Conservation (phyloP, 495 filamentous ascomycete genomes). For the Penicillium ochrochloron region DNA sequence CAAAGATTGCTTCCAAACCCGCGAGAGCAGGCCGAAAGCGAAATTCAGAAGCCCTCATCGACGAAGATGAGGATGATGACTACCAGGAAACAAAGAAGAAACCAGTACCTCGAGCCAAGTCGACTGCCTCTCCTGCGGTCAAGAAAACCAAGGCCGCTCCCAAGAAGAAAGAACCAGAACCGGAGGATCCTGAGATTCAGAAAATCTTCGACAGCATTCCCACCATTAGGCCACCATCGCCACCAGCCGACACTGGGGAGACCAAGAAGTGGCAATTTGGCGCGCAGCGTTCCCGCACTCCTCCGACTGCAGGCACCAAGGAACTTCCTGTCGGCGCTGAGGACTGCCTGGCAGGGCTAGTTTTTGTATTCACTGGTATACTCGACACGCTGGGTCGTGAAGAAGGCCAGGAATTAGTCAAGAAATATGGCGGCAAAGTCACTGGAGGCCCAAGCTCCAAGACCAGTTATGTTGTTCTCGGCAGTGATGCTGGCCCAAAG, state of each 20-base stretch:
- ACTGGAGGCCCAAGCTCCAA: slow-evolving; percentile 85
- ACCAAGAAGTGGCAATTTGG: slow-evolving; percentile 73
- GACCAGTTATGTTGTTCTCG: slow-evolving; percentile 91
- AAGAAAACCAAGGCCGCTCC: slow-evolving; percentile 64
- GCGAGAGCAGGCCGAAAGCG: slow-evolving; percentile 40
- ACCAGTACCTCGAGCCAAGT: slow-evolving; percentile 32
- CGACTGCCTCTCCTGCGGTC: slow-evolving; percentile 47
- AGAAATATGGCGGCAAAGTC: slow-evolving; percentile 90
- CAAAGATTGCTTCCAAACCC: slow-evolving; percentile 42
- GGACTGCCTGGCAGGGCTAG: slow-evolving; percentile 89
- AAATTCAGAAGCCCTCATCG: slow-evolving; percentile 56
- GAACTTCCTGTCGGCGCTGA: slow-evolving; percentile 84
- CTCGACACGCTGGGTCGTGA: slow-evolving; percentile 78
- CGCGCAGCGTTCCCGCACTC: slow-evolving; percentile 58
- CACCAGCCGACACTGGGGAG: slow-evolving; percentile 65
- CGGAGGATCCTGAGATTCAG: slow-evolving; percentile 70
- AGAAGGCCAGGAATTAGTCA: slow-evolving; percentile 86
- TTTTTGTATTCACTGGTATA: slow-evolving; percentile 96
- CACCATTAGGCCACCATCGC: slow-evolving; percentile 77
- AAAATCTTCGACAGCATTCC: slow-evolving; percentile 89
- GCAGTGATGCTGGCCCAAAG: slow-evolving; percentile 87
- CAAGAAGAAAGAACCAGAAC: slow-evolving; percentile 63
- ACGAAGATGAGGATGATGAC: slow-evolving; percentile 48
- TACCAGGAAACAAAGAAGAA: slow-evolving; percentile 27
- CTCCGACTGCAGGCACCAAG: slow-evolving; percentile 63